phyloP scores from a whole-genome alignment of 2,329 filamentous ascomycete genomes.

The Neofusicoccum parvum region DNA sequence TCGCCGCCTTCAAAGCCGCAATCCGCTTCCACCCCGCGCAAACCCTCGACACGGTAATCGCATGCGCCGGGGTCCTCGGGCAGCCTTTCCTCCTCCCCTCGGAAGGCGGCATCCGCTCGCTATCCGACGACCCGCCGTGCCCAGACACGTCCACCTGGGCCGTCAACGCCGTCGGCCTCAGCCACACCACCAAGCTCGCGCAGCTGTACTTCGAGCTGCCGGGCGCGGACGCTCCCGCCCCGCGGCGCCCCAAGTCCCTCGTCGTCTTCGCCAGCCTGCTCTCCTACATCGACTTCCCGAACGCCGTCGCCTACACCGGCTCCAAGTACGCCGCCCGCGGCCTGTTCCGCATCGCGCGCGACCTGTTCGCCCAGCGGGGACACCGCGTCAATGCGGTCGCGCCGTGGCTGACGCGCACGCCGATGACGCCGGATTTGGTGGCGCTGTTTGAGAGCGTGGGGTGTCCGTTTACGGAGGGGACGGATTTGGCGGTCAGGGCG shows the following conservation, averaged over 20 bases:
- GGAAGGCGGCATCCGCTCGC: not conserved
- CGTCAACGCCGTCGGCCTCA: conserved; percentile 31
- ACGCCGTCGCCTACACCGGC: conserved; percentile 30
- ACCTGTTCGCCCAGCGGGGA: conserved; percentile 20
- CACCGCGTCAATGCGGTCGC: conserved; percentile 32
- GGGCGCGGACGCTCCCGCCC: not conserved
- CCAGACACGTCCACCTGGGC: conserved; percentile 26
- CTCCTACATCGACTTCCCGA: conserved; percentile 30
- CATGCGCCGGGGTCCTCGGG: conserved; percentile 34
- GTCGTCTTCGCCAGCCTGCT: conserved; percentile 31
- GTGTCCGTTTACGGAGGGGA: not conserved
- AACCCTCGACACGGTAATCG: conserved; percentile 35
- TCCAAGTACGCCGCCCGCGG: conserved; percentile 35
- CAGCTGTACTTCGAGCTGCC: conserved; percentile 31
- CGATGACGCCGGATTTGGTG: conserved; percentile 20
- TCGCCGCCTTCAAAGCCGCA: conserved; percentile 35
- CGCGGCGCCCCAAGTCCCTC: conserved; percentile 16
- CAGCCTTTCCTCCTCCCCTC: conserved; percentile 31
- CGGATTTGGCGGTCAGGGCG: not conserved
- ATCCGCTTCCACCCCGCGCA: conserved; percentile 27
- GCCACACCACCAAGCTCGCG: conserved; percentile 31
- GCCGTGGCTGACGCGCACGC: conserved; percentile 34
- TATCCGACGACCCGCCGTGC: conserved; percentile 23
- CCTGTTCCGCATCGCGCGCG: conserved; percentile 30
- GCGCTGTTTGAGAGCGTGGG: conserved; percentile 5